Conservation (phyloP, 2,329 filamentous ascomycete species). For the Colletotrichum sp. region DNA sequence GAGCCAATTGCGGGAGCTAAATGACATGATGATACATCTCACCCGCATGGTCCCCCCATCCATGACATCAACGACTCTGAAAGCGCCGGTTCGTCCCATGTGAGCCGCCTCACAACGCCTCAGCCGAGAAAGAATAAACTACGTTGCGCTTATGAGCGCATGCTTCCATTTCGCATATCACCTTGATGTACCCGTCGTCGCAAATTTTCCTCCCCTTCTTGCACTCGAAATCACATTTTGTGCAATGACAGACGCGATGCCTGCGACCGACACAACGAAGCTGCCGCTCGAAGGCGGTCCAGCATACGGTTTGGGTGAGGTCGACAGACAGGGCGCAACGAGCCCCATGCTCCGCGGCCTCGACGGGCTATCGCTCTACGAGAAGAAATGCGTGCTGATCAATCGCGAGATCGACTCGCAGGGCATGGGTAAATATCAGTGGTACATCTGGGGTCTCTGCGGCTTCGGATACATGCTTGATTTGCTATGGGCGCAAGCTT, state of each 20-base stretch:
- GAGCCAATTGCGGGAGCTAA: background rate
- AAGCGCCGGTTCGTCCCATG: background rate
- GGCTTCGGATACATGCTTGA: conserved; percentile 62
- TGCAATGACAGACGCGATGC: background rate
- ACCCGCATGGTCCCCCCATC: background rate
- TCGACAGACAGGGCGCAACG: background rate
- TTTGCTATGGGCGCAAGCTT: conserved; percentile 62
- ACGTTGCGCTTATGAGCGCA: background rate
- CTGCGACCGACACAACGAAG: background rate
- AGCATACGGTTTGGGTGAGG: background rate
- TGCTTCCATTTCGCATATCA: background rate
- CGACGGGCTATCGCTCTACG: conserved; percentile 32
- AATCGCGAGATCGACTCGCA: conserved; percentile 53
- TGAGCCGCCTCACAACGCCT: background rate
- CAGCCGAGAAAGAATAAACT: background rate
- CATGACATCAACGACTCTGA: conserved; percentile 4
- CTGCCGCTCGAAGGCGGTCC: background rate
- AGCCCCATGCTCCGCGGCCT: conserved; percentile 15
- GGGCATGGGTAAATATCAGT: conserved; percentile 59
- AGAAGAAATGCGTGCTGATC: conserved; percentile 39
- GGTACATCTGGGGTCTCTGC: conserved; percentile 56
- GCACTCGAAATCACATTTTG: background rate
- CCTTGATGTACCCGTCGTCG: background rate
- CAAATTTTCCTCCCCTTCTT: background rate
- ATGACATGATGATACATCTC: background rate